Percentiles rank a stretch among this genome's conserved stretches.
Conservation (phyloP, 2,329 filamentous ascomycete species). For the Clonostachys rhizophaga region DNA sequence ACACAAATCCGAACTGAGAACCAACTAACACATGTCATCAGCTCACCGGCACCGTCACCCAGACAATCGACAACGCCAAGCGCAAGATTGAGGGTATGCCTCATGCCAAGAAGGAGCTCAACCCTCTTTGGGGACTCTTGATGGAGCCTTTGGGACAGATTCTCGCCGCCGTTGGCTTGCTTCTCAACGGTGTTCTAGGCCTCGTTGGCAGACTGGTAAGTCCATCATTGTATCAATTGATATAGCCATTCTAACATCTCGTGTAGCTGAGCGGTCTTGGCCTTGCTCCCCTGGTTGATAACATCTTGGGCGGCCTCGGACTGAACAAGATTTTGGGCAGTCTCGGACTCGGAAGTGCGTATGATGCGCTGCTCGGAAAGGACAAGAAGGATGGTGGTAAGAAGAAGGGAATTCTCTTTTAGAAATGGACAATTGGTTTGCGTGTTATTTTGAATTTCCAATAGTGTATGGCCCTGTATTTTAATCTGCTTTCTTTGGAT, state of each 20-base stretch:
- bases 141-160: conserved; percentile 90
- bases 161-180: conserved; percentile 78
- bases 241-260: conserved; percentile 10
- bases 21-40: conserved; percentile 15
- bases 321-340: conserved; percentile 70
- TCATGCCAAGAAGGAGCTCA: conserved; percentile 90
- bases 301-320: conserved; percentile 71
- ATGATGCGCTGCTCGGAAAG: conserved; percentile 37
- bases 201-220: conserved; percentile 71
- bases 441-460: too few species aligned
- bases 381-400: conserved; percentile 17
- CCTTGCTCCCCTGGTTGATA: conserved; percentile 75
- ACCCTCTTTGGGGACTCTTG: conserved; percentile 80
- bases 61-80: conserved; percentile 83
- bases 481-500: too few species aligned
- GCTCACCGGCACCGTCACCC: conserved; percentile 74
- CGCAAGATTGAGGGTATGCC: conserved; percentile 88
- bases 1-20: conserved; percentile 1
- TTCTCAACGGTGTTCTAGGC: conserved; percentile 78
- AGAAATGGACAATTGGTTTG: too few species aligned
- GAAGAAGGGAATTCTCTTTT: too few species aligned
- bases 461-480: too few species aligned
- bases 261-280: conserved; percentile 67
- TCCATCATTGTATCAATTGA: conserved; percentile 1
- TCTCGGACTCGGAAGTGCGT: conserved; percentile 57